These are phyloP conservation scores for Ophiostoma angusticollis DNA, from an alignment of 2,329 filamentous ascomycete genomes.

Conservation along the genomic window DNA sequence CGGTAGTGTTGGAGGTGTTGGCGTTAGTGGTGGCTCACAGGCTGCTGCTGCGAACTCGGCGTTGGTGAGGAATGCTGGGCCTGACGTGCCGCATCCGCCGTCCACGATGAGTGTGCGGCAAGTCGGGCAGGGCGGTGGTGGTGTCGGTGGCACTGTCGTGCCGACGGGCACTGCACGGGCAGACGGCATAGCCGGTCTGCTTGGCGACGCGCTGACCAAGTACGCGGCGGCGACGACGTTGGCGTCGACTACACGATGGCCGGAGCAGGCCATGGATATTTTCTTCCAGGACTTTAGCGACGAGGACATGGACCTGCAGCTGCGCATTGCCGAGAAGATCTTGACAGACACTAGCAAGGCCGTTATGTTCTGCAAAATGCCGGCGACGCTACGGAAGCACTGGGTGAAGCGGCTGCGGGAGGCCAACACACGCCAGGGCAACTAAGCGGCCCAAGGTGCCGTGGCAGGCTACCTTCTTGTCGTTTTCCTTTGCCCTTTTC, in stretches of 20 bases:
- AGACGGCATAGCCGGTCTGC: conserved; percentile 20
- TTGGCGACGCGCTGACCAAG: conserved; percentile 28
- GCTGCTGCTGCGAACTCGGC: no score
- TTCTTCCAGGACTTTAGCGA: conserved; percentile 46
- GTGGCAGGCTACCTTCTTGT: no score
- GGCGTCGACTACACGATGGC: conserved; percentile 33
- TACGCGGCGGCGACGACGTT: conserved; percentile 18
- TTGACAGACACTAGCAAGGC: conserved; percentile 47
- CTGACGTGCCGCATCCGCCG: no score
- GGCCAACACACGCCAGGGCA: conserved; percentile 21
- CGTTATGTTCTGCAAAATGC: conserved; percentile 51
- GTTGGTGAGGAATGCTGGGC: no score
- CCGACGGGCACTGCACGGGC: conserved; percentile 14
- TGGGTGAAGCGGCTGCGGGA: conserved; percentile 43
- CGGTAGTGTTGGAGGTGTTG: neutral
- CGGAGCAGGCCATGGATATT: conserved; percentile 45
- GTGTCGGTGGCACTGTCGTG: neutral
- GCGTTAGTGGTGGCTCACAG: neutral
- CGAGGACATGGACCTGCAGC: conserved; percentile 45
- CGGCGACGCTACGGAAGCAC: conserved; percentile 35
- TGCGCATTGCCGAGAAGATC: conserved; percentile 46
- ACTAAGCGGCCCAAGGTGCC: conserved; percentile 1
- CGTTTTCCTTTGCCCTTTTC: neutral
- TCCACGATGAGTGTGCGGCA: no score
- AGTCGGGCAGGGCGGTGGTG: neutral